These are phyloP conservation scores for Fusarium sp. DNA, from an alignment of 2,329 filamentous ascomycete species.

Conservation along the genomic window DNA sequence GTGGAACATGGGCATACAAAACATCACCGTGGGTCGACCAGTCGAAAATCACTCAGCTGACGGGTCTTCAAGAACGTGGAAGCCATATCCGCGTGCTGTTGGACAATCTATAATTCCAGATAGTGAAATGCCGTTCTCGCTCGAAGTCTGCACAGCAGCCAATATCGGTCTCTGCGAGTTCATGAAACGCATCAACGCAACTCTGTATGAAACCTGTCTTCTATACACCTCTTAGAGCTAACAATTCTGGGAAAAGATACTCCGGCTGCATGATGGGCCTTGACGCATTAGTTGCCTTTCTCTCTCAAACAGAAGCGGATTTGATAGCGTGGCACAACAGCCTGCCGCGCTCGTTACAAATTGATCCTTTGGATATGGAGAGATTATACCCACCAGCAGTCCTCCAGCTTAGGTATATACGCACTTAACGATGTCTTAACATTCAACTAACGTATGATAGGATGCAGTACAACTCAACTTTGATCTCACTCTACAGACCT, in stretches of 20 bases:
- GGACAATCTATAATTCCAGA: not conserved
- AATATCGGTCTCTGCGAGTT: slow-evolving; percentile 29
- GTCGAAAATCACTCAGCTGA: not conserved
- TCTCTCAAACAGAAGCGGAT: slow-evolving; percentile 1
- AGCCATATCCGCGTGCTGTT: not conserved
- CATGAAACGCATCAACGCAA: slow-evolving; percentile 34
- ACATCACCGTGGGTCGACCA: slow-evolving; percentile 31
- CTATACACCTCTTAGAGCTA: too few relatives aligned
- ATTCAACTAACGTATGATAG: slow-evolving; percentile 10
- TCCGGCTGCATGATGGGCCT: slow-evolving; percentile 1
- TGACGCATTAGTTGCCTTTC: slow-evolving; percentile 3
- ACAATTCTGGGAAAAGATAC: slow-evolving; percentile 1
- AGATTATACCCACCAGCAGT: slow-evolving; percentile 28
- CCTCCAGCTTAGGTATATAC: slow-evolving; percentile 39
- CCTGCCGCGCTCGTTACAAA: not conserved
- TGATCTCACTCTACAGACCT: slow-evolving; percentile 36
- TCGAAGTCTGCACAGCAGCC: slow-evolving; percentile 8
- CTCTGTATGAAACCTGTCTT: too few relatives aligned
- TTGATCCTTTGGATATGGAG: not conserved
- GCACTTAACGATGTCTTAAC: too few relatives aligned
- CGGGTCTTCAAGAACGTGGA: slow-evolving; percentile 2
- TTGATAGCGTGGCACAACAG: slow-evolving; percentile 7
- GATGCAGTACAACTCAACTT: slow-evolving; percentile 41
- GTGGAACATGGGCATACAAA: slow-evolving; percentile 35
- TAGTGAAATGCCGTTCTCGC: not conserved